Conservation (phyloP, 306 rosid genomes). For the Neltuma alba region DNA sequence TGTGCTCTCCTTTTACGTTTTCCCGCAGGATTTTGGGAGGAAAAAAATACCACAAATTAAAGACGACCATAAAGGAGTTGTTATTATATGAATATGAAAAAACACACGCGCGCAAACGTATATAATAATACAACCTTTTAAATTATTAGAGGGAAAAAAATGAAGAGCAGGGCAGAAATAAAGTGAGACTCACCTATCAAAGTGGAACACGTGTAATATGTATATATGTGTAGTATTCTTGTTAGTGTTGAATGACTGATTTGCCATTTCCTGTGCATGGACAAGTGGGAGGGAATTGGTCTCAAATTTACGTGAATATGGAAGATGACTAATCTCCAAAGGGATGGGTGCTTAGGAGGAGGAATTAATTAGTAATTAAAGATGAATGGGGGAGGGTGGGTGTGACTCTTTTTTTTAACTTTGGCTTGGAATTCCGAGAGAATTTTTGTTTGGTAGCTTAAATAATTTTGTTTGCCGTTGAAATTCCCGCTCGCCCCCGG, state of each 20-base stretch:
- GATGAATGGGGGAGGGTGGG: not conserved
- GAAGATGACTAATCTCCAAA: constrained; percentile 28
- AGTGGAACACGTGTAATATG: not conserved
- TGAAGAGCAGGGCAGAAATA: not conserved
- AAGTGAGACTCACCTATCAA: not conserved
- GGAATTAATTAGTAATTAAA: not conserved
- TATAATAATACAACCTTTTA: not conserved
- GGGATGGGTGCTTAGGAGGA: not conserved
- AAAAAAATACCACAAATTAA: not conserved
- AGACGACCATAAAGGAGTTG: not conserved
- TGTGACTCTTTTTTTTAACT: constrained; percentile 46
- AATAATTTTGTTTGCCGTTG: constrained; percentile 21
- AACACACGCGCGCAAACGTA: not conserved
- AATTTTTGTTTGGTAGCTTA: constrained; percentile 55
- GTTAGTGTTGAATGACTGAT: not conserved
- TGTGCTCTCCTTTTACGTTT: not conserved
- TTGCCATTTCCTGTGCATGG: not conserved
- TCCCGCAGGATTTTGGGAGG: not conserved
- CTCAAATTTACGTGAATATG: constrained; percentile 20
- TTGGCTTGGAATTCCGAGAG: constrained; percentile 50
- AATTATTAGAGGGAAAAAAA: not conserved
- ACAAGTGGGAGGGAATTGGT: not conserved
- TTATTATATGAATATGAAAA: no score
- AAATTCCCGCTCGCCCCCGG: constrained; percentile 8
- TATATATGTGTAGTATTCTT: no score